Conservation (phyloP, 176 grass and related monocot species). For the Cymbopogon citratus region DNA sequence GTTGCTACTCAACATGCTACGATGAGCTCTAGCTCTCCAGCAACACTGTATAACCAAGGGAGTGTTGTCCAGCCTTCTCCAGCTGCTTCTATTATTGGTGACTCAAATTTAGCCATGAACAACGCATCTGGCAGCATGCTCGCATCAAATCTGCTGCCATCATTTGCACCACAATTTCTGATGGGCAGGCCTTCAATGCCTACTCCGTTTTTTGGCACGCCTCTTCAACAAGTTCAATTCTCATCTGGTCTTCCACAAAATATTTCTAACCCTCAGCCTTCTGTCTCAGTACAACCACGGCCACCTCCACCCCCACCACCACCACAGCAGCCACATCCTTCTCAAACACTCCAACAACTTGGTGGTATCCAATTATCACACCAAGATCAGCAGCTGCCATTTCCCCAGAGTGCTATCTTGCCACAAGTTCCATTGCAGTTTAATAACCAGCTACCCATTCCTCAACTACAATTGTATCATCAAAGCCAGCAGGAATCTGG, state of each 20-base stretch:
- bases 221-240: conserved; percentile 47
- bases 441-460: conserved; percentile 63
- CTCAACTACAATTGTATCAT: conserved; percentile 64
- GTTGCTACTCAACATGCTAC: conserved; percentile 44
- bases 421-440: conserved; percentile 71
- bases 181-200: conserved; percentile 43
- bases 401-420: conserved; percentile 42
- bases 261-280: conserved; percentile 43
- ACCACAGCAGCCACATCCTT: conserved; percentile 76
- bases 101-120: conserved; percentile 39
- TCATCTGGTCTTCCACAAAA: conserved; percentile 51
- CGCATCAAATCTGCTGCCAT: conserved; percentile 46
- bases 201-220: conserved; percentile 35
- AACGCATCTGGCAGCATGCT: conserved; percentile 39
- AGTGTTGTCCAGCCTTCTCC: conserved; percentile 27
- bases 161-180: conserved; percentile 45
- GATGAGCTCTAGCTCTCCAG: conserved; percentile 39
- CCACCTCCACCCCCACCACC: conserved; percentile 72
- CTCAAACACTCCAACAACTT: conserved; percentile 56
- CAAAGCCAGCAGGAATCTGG: conserved; percentile 58
- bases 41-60: conserved; percentile 43
- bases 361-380: conserved; percentile 38
- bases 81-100: conserved; percentile 35
- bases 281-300: conserved; percentile 45
- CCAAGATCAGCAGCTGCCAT: conserved; percentile 46